Evolutionary conservation across 1,139 yeast genomes (phyloP).

Genomic region (Lipomyces yarrowii): DNA sequence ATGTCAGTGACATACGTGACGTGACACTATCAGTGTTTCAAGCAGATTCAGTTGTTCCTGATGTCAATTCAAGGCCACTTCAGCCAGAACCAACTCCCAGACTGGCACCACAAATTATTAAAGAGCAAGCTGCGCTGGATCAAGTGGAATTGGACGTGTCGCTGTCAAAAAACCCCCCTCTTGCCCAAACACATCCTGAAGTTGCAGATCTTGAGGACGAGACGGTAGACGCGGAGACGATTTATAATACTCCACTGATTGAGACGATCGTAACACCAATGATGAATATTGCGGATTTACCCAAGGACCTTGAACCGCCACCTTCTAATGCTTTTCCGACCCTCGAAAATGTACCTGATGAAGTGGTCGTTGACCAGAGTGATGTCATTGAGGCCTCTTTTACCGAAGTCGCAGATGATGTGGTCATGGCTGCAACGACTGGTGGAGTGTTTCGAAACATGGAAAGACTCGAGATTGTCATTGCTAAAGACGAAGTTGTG

Average conservation of each 20-base stretch:
- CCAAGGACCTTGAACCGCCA: not conserved
- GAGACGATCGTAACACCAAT: constrained; percentile 7
- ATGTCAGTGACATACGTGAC: constrained; percentile 15
- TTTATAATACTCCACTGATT: constrained; percentile 13
- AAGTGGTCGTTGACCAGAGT: constrained; percentile 1
- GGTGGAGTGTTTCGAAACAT: not conserved
- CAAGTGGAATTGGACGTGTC: not conserved
- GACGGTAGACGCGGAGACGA: not conserved
- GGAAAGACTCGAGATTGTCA: constrained; percentile 1
- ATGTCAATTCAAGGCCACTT: not conserved
- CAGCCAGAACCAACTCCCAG: not conserved
- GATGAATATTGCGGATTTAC: too few relatives aligned
- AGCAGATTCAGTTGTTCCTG: not conserved
- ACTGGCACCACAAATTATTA: not conserved
- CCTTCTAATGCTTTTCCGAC: constrained; percentile 1
- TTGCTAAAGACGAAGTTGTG: constrained; percentile 1
- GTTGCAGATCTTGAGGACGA: constrained; percentile 6
- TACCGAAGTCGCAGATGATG: constrained; percentile 9
- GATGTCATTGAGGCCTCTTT: constrained; percentile 7
- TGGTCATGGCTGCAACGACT: not conserved
- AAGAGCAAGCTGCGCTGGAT: not conserved
- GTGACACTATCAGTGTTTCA: not conserved
- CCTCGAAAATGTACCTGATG: constrained; percentile 2
- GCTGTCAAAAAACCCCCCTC: not conserved
- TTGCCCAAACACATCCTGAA: not conserved